Conservation (phyloP, 441 rosid species). For the Raphanus hybrid region DNA sequence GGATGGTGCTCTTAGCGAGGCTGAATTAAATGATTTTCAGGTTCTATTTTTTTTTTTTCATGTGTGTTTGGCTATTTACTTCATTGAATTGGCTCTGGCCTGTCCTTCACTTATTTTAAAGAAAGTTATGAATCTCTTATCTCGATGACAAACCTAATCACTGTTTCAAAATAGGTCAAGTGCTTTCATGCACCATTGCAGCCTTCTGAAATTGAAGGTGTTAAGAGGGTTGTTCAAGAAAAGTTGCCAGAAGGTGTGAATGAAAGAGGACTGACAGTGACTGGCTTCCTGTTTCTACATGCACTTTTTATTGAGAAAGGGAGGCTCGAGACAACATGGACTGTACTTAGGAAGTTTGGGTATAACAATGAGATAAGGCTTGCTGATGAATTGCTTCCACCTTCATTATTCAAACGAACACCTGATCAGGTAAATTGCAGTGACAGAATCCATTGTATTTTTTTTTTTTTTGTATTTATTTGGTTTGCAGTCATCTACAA, state of each 20-base stretch:
- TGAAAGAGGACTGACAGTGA: slow-evolving; percentile 87
- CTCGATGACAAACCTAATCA: slow-evolving; percentile 37
- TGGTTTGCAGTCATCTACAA: neutral
- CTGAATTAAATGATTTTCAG: slow-evolving; percentile 94
- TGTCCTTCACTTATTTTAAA: neutral
- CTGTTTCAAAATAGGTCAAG: slow-evolving; percentile 67
- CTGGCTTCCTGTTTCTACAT: slow-evolving; percentile 95
- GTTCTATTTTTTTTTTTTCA: slow-evolving; percentile 44
- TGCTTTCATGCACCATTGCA: slow-evolving; percentile 95
- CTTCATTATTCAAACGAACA: slow-evolving; percentile 61
- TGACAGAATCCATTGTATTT: neutral
- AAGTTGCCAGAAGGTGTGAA: slow-evolving; percentile 91
- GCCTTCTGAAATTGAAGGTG: slow-evolving; percentile 91
- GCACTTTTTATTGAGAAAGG: slow-evolving; percentile 95
- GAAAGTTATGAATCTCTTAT: slow-evolving; percentile 5
- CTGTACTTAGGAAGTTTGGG: slow-evolving; percentile 89
- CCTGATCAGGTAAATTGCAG: slow-evolving; percentile 82
- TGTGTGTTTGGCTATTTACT: slow-evolving; percentile 1
- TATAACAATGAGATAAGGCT: slow-evolving; percentile 92
- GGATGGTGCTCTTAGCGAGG: slow-evolving; percentile 94
- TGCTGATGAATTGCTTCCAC: slow-evolving; percentile 80
- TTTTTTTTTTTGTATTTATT: neutral
- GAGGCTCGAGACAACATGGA: slow-evolving; percentile 97
- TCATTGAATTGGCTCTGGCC: slow-evolving; percentile 2
- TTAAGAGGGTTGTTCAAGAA: slow-evolving; percentile 89